Evolutionary conservation across 495 filamentous ascomycete species (phyloP).

Genomic region (Annulohypoxylon moriforme): DNA sequence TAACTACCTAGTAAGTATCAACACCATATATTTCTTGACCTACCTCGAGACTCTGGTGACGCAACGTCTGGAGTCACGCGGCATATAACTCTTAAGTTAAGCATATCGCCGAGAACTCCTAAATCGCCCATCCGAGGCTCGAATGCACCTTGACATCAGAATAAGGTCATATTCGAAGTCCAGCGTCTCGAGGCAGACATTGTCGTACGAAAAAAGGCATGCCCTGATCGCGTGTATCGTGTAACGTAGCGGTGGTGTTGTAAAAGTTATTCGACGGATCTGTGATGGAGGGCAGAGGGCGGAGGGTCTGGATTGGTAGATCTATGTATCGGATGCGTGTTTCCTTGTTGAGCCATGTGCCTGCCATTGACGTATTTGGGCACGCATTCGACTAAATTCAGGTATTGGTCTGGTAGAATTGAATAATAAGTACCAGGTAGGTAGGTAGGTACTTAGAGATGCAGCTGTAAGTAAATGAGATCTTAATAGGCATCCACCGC

Average conservation of each 20-base stretch:
- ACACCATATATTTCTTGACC: background rate
- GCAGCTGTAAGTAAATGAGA: background rate
- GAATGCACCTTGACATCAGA: constrained; percentile 43
- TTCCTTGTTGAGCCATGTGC: constrained; percentile 14
- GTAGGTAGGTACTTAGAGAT: background rate
- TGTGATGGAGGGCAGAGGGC: background rate
- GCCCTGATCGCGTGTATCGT: background rate
- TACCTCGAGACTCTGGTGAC: constrained; percentile 2
- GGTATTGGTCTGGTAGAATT: background rate
- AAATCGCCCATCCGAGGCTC: background rate
- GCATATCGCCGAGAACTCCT: background rate
- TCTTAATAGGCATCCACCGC: constrained; percentile 25
- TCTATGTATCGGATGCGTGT: constrained; percentile 16
- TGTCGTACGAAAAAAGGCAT: background rate
- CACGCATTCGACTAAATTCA: background rate
- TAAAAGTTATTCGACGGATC: background rate
- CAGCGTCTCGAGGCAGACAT: background rate
- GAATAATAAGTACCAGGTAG: background rate
- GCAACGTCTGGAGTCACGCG: background rate
- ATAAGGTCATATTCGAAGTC: constrained; percentile 23
- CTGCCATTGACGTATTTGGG: background rate
- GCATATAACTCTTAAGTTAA: background rate
- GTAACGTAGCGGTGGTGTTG: constrained; percentile 9
- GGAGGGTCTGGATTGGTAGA: constrained; percentile 29
- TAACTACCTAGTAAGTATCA: too few species aligned